Conservation (phyloP, 2,329 filamentous ascomycete species). For the Cordyceps tenuipes region DNA sequence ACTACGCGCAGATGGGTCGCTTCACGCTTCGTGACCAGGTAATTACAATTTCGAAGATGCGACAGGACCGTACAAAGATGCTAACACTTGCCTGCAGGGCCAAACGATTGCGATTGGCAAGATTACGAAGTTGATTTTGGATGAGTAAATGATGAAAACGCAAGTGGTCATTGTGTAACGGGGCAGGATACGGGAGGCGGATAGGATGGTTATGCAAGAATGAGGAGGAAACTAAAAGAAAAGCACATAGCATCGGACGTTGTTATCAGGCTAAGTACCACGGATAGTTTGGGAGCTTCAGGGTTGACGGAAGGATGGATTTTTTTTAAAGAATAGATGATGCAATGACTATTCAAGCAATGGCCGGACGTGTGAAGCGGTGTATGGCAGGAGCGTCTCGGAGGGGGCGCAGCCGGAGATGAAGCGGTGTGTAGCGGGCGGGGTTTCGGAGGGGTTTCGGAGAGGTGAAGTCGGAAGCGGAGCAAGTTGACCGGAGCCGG, state of each 20-base stretch:
- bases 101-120: slow-evolving; percentile 99
- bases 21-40: slow-evolving; percentile 87
- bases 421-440: neutral
- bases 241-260: slow-evolving; percentile 2
- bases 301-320: neutral
- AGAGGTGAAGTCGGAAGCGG: slow-evolving; percentile 7
- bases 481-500: slow-evolving; percentile 2
- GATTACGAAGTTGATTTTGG: slow-evolving; percentile 75
- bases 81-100: slow-evolving; percentile 49
- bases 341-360: slow-evolving; percentile 4
- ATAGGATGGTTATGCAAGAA: neutral
- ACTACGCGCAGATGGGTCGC: slow-evolving; percentile 88
- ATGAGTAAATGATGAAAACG: slow-evolving; percentile 20
- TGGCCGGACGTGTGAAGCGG: neutral
- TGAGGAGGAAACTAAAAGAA: slow-evolving; percentile 9
- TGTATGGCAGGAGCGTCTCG: neutral
- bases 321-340: slow-evolving; percentile 7
- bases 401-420: neutral
- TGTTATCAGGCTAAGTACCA: neutral
- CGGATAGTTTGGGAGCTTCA: neutral
- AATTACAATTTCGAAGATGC: slow-evolving; percentile 22
- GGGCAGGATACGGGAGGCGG: neutral
- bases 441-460: neutral
- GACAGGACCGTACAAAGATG: neutral
- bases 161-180: neutral